Evolutionary conservation across 1,139 yeast species (phyloP).

Genomic region (Debaryomyces nepalensis): DNA sequence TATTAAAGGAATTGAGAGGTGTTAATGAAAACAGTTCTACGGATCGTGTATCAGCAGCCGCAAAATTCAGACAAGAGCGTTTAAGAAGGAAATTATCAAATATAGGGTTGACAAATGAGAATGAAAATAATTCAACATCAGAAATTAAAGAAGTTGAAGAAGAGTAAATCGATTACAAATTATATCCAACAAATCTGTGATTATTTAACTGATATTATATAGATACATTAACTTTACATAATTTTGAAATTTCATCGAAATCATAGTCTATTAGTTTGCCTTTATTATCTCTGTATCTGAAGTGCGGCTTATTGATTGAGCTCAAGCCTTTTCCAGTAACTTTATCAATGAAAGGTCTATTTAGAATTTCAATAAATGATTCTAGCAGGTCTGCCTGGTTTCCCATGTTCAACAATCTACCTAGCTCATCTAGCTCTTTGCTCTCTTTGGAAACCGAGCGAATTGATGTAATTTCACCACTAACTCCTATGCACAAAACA

Average conservation of each 20-base stretch:
- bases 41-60: conserved; percentile 36
- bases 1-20: conserved; percentile 61
- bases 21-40: conserved; percentile 26
- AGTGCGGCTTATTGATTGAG: conserved; percentile 42
- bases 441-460: conserved; percentile 22
- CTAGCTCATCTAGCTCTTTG: conserved; percentile 19
- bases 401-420: conserved; percentile 14
- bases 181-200: neutral
- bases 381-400: conserved; percentile 20
- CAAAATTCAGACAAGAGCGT: conserved; percentile 44
- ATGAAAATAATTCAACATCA: conserved; percentile 10
- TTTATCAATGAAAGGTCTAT: conserved; percentile 42
- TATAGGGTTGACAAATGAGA: conserved; percentile 16
- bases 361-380: conserved; percentile 27
- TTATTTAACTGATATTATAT: conserved; percentile 3
- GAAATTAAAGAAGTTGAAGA: conserved; percentile 9
- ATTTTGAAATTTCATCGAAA: conserved; percentile 33
- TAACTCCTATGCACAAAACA: conserved; percentile 49
- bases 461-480: conserved; percentile 50
- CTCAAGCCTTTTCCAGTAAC: conserved; percentile 48
- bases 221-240: conserved; percentile 16
- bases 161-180: neutral
- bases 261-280: conserved; percentile 41
- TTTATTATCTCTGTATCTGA: conserved; percentile 35
- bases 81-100: conserved; percentile 24